Percentiles rank a stretch among this genome's conserved stretches.
Evolutionary conservation across 208 protist species (phyloP).

Genomic region (Kentomonas sorsogonicus): DNA sequence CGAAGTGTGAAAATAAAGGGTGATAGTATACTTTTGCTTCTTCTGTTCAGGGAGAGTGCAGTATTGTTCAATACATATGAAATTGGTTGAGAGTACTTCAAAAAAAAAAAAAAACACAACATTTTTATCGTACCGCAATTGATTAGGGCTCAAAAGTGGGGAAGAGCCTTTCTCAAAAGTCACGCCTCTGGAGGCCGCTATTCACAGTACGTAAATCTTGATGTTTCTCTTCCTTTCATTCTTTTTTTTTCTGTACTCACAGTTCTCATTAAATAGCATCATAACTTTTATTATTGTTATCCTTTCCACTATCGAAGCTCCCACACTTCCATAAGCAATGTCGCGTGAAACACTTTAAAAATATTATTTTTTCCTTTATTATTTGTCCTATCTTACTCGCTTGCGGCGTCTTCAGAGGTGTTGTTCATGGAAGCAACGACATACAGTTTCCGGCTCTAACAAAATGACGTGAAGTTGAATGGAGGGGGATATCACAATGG

Average conservation of each 20-base stretch:
- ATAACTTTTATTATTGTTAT: no score
- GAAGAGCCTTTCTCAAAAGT: background rate
- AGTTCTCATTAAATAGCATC: background rate
- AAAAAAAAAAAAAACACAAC: background rate
- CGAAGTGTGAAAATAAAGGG: background rate
- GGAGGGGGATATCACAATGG: background rate
- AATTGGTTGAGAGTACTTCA: background rate
- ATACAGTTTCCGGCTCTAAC: background rate
- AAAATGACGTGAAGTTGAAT: background rate
- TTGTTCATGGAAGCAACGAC: background rate
- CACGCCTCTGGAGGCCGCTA: no score
- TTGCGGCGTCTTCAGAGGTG: background rate
- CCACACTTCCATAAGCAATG: background rate
- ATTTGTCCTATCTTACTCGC: background rate
- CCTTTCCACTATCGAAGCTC: no score
- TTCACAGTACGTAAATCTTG: background rate
- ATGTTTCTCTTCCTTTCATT: background rate
- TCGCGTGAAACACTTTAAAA: background rate
- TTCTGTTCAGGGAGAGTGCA: background rate
- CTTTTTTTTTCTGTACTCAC: background rate
- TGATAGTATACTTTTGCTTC: background rate
- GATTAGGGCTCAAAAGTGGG: background rate
- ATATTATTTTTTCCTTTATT: background rate
- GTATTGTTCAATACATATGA: background rate
- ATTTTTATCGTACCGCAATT: background rate